These are phyloP conservation scores for Podila verticillata DNA, from an alignment of 192 early-diverging fungal species.

Conservation along the genomic window DNA sequence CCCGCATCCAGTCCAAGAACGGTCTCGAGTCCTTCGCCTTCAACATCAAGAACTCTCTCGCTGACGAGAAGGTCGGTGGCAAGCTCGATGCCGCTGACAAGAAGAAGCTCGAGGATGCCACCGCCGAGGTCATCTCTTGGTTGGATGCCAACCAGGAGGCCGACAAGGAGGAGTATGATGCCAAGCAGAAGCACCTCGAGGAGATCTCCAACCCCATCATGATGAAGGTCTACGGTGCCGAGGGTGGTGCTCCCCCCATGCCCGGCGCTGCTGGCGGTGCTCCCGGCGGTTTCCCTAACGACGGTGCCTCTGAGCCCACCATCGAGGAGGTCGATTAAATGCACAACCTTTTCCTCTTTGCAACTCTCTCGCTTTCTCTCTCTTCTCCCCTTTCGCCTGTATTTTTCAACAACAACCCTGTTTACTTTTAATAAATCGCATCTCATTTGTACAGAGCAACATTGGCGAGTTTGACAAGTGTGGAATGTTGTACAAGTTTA, in stretches of 20 bases:
- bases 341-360: conserved; percentile 4
- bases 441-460: conserved; percentile 1
- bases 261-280: conserved; percentile 76
- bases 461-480: not conserved
- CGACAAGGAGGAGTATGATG: conserved; percentile 97
- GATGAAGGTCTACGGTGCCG: conserved; percentile 90
- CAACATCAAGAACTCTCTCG: conserved; percentile 91
- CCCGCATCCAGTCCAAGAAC: conserved; percentile 92
- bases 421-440: conserved; percentile 7
- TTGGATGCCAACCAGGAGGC: conserved; percentile 94
- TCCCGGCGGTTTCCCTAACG: conserved; percentile 81
- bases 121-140: conserved; percentile 95
- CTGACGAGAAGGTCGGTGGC: conserved; percentile 82
- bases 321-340: conserved; percentile 84
- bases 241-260: conserved; percentile 71
- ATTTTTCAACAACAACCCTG: conserved; percentile 5
- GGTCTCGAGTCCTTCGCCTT: conserved; percentile 97
- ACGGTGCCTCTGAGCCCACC: conserved; percentile 66
- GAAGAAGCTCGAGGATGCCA: conserved; percentile 82
- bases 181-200: conserved; percentile 95
- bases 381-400: conserved; percentile 10
- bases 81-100: conserved; percentile 90
- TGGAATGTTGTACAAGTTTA: not conserved
- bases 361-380: conserved; percentile 29
- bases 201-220: conserved; percentile 97